Evolutionary conservation across 2,329 filamentous ascomycete species (phyloP).

Genomic region (Calonectria naviculata): DNA sequence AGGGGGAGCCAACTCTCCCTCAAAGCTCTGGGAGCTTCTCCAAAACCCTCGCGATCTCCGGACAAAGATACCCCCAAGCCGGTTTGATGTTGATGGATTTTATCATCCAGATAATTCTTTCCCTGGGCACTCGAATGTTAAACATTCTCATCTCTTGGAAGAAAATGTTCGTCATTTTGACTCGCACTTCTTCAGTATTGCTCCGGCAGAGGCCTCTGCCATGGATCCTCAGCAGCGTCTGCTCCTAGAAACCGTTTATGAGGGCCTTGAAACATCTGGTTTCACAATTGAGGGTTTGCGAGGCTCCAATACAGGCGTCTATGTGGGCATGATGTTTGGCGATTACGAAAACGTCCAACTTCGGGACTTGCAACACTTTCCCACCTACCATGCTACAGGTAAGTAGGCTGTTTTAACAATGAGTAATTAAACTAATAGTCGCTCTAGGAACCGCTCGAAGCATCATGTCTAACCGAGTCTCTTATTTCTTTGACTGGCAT

Average conservation of each 20-base stretch:
- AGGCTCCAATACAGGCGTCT: slow-evolving; percentile 6
- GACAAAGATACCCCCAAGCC: not conserved
- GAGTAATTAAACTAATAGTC: not conserved
- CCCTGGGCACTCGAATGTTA: slow-evolving; percentile 33
- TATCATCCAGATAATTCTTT: not conserved
- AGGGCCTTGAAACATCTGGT: slow-evolving; percentile 36
- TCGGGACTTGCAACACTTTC: not conserved
- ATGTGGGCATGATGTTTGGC: not conserved
- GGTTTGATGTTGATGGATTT: not conserved
- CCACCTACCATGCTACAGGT: not conserved
- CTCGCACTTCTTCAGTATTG: slow-evolving; percentile 36
- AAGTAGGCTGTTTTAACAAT: not conserved
- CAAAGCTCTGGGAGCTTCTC: slow-evolving; percentile 2
- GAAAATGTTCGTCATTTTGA: slow-evolving; percentile 38
- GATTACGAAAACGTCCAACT: not conserved
- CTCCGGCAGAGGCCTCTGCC: slow-evolving; percentile 32
- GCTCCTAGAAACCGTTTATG: slow-evolving; percentile 40
- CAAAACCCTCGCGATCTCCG: not conserved
- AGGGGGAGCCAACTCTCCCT: not conserved
- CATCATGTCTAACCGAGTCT: slow-evolving; percentile 63
- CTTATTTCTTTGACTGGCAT: slow-evolving; percentile 63
- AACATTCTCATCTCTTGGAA: slow-evolving; percentile 42
- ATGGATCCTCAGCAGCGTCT: slow-evolving; percentile 45
- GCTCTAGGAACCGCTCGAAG: slow-evolving; percentile 39
- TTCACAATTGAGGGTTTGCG: not conserved